These are phyloP conservation scores for Fusarium caatingaense DNA, from an alignment of 2,329 filamentous ascomycete genomes.

Conservation along the genomic window DNA sequence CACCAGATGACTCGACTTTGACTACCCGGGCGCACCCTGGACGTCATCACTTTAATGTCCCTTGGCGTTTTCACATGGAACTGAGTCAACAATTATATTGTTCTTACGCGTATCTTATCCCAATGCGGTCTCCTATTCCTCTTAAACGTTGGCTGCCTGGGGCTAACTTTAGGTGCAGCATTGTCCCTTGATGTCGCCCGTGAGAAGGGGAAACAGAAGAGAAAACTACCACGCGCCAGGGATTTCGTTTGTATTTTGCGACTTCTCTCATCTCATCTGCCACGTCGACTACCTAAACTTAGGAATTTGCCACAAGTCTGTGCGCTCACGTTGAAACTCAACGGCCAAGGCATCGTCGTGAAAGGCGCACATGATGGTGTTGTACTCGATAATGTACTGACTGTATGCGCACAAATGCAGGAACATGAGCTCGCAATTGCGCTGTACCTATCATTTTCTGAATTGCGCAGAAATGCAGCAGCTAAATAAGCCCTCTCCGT, in stretches of 20 bases:
- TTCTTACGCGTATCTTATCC: neutral
- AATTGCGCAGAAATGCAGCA: neutral
- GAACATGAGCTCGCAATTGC: neutral
- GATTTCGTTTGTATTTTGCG: neutral
- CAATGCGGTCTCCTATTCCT: neutral
- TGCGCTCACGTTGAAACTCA: neutral
- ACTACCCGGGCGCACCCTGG: neutral
- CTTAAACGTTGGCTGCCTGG: neutral
- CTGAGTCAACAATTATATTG: neutral
- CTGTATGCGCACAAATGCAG: neutral
- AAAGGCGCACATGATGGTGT: neutral
- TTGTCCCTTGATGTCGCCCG: neutral
- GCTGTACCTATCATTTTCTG: neutral
- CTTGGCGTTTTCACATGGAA: neutral
- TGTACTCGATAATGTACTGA: neutral
- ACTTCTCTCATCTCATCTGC: neutral
- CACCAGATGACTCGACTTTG: neutral
- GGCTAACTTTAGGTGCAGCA: neutral
- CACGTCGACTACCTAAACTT: neutral
- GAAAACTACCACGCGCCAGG: neutral
- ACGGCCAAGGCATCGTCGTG: neutral
- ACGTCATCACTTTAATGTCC: neutral
- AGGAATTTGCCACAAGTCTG: neutral
- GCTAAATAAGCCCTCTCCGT: neutral
- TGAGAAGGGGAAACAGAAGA: neutral